These are phyloP conservation scores for Ophiostoma tasmaniense DNA, from an alignment of 2,329 filamentous ascomycete species.

Conservation along the genomic window DNA sequence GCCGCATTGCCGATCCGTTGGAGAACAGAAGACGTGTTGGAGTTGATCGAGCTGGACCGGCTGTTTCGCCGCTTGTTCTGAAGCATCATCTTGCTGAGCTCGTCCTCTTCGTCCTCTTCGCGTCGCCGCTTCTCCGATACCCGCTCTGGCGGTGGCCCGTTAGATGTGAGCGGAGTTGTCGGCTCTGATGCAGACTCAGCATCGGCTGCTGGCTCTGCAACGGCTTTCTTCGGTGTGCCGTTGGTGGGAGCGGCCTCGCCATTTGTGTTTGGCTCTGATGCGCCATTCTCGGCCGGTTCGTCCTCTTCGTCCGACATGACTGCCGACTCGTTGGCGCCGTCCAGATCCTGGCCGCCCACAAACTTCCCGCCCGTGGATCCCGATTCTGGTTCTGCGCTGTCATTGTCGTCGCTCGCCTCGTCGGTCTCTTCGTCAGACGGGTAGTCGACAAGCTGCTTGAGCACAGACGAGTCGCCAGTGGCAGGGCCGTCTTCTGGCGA, in stretches of 20 bases:
- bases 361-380: background rate
- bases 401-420: slow-evolving; percentile 3
- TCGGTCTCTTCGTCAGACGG: slow-evolving; percentile 67
- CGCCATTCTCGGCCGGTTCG: background rate
- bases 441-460: slow-evolving; percentile 81
- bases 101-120: slow-evolving; percentile 90
- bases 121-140: slow-evolving; percentile 82
- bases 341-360: slow-evolving; percentile 1
- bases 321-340: background rate
- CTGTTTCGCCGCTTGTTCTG: slow-evolving; percentile 54
- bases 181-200: background rate
- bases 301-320: slow-evolving; percentile 7
- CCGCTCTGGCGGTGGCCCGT: slow-evolving; percentile 56
- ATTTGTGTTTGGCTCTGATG: background rate
- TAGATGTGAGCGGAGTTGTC: background rate
- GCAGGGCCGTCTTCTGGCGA: slow-evolving; percentile 30
- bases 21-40: slow-evolving; percentile 1
- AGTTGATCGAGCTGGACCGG: slow-evolving; percentile 34
- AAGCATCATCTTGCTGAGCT: slow-evolving; percentile 71
- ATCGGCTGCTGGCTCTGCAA: background rate
- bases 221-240: background rate
- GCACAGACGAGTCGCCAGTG: slow-evolving; percentile 56
- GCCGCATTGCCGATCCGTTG: slow-evolving; percentile 3
- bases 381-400: background rate
- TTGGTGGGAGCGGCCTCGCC: background rate